Evolutionary conservation across 768 basidiomycete species (phyloP).

Genomic region (Amyloporia xantha): DNA sequence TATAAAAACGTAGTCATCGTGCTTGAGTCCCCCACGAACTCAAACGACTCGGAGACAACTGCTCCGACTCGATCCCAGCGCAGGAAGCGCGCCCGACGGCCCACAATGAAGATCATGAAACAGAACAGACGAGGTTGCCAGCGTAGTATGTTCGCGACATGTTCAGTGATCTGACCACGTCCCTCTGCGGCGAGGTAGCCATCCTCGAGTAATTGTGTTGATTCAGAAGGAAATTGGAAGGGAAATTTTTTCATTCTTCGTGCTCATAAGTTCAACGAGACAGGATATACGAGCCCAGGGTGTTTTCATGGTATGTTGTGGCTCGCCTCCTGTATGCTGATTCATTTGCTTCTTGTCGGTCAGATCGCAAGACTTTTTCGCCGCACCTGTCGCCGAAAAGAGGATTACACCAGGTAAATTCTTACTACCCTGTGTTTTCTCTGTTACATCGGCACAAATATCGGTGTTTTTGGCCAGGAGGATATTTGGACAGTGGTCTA

Average conservation of each 20-base stretch:
- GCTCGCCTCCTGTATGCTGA: neutral
- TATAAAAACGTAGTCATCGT: neutral
- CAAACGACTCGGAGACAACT: slow-evolving; percentile 23
- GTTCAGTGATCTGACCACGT: neutral
- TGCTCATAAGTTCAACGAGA: neutral
- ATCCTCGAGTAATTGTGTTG: neutral
- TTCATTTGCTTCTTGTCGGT: neutral
- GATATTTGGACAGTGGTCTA: neutral
- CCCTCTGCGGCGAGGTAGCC: neutral
- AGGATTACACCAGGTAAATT: neutral
- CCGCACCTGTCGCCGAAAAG: neutral
- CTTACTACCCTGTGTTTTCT: neutral
- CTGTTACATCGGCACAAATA: neutral
- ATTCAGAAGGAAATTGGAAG: neutral
- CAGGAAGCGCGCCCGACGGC: neutral
- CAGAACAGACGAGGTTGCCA: slow-evolving; percentile 20
- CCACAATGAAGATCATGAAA: neutral
- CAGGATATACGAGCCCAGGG: neutral
- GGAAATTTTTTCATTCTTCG: neutral
- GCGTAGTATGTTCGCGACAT: slow-evolving; percentile 16
- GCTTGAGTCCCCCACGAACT: slow-evolving; percentile 13
- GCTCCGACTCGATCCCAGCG: slow-evolving; percentile 26
- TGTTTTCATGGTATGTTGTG: neutral
- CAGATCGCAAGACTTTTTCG: too few relatives aligned
- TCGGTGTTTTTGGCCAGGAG: neutral